phyloP scores from a whole-genome alignment of 2,329 filamentous ascomycete genomes.

The Colletotrichum sp. region DNA sequence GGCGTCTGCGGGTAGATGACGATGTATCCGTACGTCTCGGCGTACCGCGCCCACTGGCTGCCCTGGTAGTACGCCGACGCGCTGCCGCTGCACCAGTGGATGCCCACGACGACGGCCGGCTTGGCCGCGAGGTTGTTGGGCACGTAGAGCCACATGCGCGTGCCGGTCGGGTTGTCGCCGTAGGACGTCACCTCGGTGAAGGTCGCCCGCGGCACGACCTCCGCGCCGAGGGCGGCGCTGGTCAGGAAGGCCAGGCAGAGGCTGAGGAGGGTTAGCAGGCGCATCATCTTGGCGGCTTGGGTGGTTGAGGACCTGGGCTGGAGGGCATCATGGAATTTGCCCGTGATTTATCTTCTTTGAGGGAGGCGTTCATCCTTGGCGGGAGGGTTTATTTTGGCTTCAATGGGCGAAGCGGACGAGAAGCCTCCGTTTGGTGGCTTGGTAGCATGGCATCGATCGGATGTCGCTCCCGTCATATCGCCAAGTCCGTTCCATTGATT shows the following conservation, averaged over 20 bases:
- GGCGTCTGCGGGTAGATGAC: constrained; percentile 50
- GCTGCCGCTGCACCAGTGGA: constrained; percentile 62
- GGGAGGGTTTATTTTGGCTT: background rate
- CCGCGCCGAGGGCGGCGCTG: background rate
- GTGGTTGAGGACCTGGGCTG: background rate
- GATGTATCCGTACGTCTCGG: constrained; percentile 62
- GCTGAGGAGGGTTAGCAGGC: background rate
- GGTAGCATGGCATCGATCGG: background rate
- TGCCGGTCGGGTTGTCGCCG: constrained; percentile 18
- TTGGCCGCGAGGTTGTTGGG: constrained; percentile 41
- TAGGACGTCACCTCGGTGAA: constrained; percentile 21
- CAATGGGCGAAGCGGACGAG: background rate
- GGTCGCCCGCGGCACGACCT: constrained; percentile 19
- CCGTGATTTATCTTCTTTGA: background rate
- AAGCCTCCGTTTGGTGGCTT: background rate
- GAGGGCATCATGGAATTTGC: background rate
- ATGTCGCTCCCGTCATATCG: background rate
- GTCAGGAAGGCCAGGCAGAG: background rate
- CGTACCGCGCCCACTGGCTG: constrained; percentile 54
- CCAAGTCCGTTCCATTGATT: background rate
- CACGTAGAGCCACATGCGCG: constrained; percentile 32
- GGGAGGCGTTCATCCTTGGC: background rate
- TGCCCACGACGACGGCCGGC: constrained; percentile 57
- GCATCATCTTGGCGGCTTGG: background rate
- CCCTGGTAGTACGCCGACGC: constrained; percentile 55